These are phyloP conservation scores for Colletotrichum sp. DNA, from an alignment of 2,329 filamentous ascomycete species.

Conservation along the genomic window DNA sequence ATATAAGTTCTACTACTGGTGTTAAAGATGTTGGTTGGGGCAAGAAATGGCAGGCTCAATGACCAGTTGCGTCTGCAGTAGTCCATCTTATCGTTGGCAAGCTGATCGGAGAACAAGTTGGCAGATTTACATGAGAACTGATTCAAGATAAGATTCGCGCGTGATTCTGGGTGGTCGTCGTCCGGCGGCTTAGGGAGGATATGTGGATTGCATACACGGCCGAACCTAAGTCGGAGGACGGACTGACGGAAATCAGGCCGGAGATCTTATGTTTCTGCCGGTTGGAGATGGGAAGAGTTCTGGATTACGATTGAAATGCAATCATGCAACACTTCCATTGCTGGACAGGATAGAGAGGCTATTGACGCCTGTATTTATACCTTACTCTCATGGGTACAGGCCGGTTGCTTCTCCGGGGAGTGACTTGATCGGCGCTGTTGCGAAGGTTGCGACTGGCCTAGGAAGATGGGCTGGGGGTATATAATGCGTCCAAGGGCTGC, in stretches of 20 bases:
- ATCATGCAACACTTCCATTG: too few relatives aligned
- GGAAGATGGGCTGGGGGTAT: neutral
- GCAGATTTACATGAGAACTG: too few relatives aligned
- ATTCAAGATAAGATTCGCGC: too few relatives aligned
- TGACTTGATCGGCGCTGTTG: neutral
- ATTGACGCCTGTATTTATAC: rapidly evolving
- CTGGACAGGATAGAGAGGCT: neutral
- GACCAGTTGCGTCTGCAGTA: neutral
- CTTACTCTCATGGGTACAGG: neutral
- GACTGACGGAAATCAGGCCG: rapidly evolving
- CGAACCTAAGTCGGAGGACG: neutral
- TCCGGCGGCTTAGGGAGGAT: neutral
- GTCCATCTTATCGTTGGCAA: rapidly evolving
- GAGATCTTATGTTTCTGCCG: rapidly evolving
- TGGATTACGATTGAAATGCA: neutral
- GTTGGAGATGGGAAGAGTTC: neutral
- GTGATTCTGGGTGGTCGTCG: neutral
- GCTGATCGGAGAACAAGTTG: too few relatives aligned
- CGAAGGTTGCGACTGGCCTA: rapidly evolving
- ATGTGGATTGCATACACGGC: rapidly evolving
- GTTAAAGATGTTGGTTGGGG: neutral
- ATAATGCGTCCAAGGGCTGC: rapidly evolving
- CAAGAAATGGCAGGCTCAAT: neutral
- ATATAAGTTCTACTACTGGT: neutral
- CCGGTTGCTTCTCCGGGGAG: neutral